phyloP scores from a whole-genome alignment of 768 basidiomycete genomes.

The Gautieria morchelliformis region DNA sequence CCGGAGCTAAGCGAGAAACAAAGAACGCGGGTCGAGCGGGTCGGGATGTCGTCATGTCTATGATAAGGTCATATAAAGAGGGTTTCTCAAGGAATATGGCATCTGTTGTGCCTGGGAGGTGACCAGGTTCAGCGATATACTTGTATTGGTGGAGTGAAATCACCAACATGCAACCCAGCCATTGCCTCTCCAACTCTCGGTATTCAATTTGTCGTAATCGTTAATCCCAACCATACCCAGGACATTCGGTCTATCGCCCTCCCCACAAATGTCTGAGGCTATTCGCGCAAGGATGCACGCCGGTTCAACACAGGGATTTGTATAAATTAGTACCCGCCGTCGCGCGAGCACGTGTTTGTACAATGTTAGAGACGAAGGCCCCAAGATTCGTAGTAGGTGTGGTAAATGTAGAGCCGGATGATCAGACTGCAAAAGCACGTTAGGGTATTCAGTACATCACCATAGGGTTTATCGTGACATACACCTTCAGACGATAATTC shows the following conservation, averaged over 20 bases:
- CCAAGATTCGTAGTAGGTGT: slow-evolving; percentile 66
- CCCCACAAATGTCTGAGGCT: slow-evolving; percentile 54
- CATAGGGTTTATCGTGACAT: not conserved
- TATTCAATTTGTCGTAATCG: slow-evolving; percentile 54
- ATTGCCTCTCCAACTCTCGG: slow-evolving; percentile 46
- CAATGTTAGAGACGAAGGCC: slow-evolving; percentile 67
- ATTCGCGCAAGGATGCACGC: slow-evolving; percentile 61
- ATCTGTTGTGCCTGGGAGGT: slow-evolving; percentile 57
- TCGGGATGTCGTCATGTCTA: slow-evolving; percentile 61
- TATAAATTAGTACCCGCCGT: slow-evolving; percentile 69
- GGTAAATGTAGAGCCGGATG: slow-evolving; percentile 65
- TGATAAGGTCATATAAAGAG: slow-evolving; percentile 66
- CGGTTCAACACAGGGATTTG: slow-evolving; percentile 68
- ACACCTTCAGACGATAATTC: slow-evolving; percentile 7
- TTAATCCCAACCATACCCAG: slow-evolving; percentile 74
- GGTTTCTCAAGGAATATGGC: slow-evolving; percentile 79
- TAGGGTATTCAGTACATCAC: slow-evolving; percentile 11
- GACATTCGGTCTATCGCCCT: slow-evolving; percentile 30
- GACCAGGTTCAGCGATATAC: not conserved
- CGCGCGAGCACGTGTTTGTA: slow-evolving; percentile 74
- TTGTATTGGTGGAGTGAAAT: not conserved
- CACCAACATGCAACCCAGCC: slow-evolving; percentile 74
- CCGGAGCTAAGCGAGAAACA: slow-evolving; percentile 39
- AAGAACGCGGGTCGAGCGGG: slow-evolving; percentile 59
- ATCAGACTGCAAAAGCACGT: slow-evolving; percentile 15